These are phyloP conservation scores for Fusarium staphyleae DNA, from an alignment of 2,329 filamentous ascomycete genomes.

Conservation along the genomic window DNA sequence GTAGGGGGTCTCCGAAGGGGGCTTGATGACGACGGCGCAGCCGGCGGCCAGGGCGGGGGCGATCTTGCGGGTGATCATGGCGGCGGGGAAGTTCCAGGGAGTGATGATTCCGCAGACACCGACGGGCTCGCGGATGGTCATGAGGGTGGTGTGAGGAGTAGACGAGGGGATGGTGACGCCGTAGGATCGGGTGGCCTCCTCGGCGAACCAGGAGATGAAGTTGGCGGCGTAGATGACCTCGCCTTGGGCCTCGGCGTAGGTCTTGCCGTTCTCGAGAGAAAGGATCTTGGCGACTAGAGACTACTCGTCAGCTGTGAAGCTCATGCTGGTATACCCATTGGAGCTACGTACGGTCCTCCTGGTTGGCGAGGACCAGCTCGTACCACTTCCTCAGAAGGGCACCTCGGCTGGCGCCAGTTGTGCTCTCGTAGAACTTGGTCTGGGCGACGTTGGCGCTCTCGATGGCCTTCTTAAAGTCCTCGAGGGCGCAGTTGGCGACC, in stretches of 20 bases:
- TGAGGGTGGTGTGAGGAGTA: slow-evolving; percentile 68
- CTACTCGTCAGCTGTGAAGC: neutral
- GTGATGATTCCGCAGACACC: slow-evolving; percentile 56
- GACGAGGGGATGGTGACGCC: slow-evolving; percentile 68
- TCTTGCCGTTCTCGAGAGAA: slow-evolving; percentile 63
- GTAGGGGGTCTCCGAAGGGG: slow-evolving; percentile 75
- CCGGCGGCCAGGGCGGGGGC: slow-evolving; percentile 72
- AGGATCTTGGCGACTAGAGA: slow-evolving; percentile 47
- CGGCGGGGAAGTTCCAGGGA: slow-evolving; percentile 44
- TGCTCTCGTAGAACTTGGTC: slow-evolving; percentile 38
- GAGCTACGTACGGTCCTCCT: slow-evolving; percentile 38
- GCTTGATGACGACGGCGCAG: slow-evolving; percentile 78
- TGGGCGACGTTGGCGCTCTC: slow-evolving; percentile 39
- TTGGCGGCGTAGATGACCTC: slow-evolving; percentile 62
- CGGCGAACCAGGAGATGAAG: slow-evolving; percentile 64
- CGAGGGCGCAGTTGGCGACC: slow-evolving; percentile 40
- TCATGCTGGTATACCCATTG: neutral
- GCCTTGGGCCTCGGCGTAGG: slow-evolving; percentile 59
- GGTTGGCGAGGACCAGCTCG: slow-evolving; percentile 39
- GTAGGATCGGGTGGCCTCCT: slow-evolving; percentile 58
- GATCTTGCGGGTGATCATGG: slow-evolving; percentile 50
- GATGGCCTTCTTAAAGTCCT: slow-evolving; percentile 41
- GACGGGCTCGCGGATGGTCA: slow-evolving; percentile 67
- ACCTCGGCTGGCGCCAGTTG: slow-evolving; percentile 40
- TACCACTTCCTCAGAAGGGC: slow-evolving; percentile 41